A percentile compares a stretch with the other conserved stretches of the same genome.
Conservation (phyloP, 2,329 filamentous ascomycete genomes). For the Talaromyces sp. region DNA sequence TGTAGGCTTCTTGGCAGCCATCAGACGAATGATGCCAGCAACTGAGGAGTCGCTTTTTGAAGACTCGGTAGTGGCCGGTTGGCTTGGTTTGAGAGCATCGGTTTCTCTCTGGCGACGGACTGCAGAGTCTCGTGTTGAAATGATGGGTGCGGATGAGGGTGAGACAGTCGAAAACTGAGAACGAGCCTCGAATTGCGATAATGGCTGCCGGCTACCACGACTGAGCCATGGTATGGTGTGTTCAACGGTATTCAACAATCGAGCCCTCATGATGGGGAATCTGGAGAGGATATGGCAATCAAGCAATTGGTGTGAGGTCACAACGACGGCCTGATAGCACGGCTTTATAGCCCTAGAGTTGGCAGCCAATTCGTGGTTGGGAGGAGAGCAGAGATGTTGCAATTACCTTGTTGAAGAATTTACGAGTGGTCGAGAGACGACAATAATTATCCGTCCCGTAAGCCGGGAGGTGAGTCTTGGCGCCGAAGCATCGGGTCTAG, state of each 20-base stretch:
- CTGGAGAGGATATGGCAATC: background rate
- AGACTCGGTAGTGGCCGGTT: background rate
- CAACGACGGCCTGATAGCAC: background rate
- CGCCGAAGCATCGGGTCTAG: slow-evolving; percentile 19
- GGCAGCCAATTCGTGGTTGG: background rate
- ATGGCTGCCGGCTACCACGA: slow-evolving; percentile 27
- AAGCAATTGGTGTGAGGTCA: background rate
- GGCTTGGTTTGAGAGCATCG: slow-evolving; percentile 14
- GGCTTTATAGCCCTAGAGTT: background rate
- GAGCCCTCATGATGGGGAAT: slow-evolving; percentile 30
- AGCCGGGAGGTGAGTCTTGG: slow-evolving; percentile 18
- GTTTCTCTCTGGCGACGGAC: slow-evolving; percentile 15
- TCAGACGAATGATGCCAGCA: slow-evolving; percentile 7
- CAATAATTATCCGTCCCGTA: background rate
- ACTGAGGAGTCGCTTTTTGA: slow-evolving; percentile 1
- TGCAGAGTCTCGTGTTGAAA: slow-evolving; percentile 1
- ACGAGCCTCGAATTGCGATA: slow-evolving; percentile 20
- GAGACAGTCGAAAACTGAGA: slow-evolving; percentile 13
- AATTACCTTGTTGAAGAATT: background rate
- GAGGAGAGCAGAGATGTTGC: background rate
- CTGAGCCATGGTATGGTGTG: slow-evolving; percentile 32
- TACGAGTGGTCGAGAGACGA: background rate
- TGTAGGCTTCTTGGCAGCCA: slow-evolving; percentile 21
- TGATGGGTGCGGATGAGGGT: background rate
- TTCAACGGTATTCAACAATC: slow-evolving; percentile 31